Evolutionary conservation across 176 grass and related monocot species (phyloP).

Genomic region (Oryza glaberrima): DNA sequence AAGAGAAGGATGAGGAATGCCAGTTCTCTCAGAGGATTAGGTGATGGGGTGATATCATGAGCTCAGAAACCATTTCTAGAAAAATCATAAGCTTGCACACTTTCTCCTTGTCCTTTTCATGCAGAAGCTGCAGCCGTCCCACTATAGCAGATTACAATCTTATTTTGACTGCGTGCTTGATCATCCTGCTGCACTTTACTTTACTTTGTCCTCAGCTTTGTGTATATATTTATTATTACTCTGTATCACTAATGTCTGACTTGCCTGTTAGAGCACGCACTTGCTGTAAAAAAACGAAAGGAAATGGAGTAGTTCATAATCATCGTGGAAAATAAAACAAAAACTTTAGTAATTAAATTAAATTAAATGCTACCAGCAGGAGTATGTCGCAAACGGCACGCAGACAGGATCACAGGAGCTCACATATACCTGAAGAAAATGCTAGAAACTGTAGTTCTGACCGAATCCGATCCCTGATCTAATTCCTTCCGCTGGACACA

Average conservation of each 20-base stretch:
- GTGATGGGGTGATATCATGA: conserved; percentile 68
- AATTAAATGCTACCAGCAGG: too few species aligned
- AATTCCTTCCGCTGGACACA: not conserved
- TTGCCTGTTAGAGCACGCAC: not conserved
- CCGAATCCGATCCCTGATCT: not conserved
- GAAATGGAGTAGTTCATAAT: not conserved
- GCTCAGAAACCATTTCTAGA: conserved; percentile 8
- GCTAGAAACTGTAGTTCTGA: not conserved
- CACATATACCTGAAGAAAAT: not conserved
- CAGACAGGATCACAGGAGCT: not conserved
- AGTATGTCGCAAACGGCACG: not conserved
- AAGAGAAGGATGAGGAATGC: conserved; percentile 17
- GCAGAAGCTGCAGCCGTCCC: conserved; percentile 28
- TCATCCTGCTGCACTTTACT: conserved; percentile 27
- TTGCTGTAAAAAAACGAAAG: not conserved
- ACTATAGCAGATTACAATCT: conserved; percentile 10
- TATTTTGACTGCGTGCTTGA: not conserved
- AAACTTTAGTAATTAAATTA: too few species aligned
- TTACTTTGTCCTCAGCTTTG: not conserved
- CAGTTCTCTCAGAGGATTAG: conserved; percentile 52
- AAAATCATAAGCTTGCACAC: conserved; percentile 21
- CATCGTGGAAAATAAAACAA: not conserved
- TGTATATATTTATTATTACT: not conserved
- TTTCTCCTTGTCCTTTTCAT: conserved; percentile 23
- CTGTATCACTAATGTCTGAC: not conserved